These are phyloP conservation scores for Gracilaria caudata DNA, from an alignment of 23 red algal genomes.

Conservation along the genomic window DNA sequence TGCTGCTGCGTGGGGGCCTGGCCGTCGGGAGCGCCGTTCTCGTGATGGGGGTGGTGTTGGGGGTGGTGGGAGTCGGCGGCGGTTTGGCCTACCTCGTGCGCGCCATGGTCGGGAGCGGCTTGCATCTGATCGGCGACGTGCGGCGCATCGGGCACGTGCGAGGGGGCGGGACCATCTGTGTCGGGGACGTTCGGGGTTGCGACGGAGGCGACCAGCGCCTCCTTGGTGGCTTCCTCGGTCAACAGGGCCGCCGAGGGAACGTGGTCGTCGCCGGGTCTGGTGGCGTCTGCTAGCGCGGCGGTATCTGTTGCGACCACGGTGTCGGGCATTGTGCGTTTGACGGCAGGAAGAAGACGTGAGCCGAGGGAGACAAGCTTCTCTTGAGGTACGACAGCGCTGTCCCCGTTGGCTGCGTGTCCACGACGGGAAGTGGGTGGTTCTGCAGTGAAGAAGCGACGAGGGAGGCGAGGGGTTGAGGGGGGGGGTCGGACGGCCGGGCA, in stretches of 20 bases:
- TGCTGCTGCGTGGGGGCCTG: conserved; percentile 24
- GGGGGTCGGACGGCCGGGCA: not conserved
- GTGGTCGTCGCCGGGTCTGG: conserved; percentile 20
- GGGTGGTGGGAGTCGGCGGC: conserved; percentile 16
- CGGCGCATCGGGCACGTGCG: conserved; percentile 18
- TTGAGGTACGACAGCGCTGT: conserved; percentile 40
- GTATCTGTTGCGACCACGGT: conserved; percentile 34
- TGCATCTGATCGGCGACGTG: conserved; percentile 25
- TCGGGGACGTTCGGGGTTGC: conserved; percentile 35
- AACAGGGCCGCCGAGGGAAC: conserved; percentile 35
- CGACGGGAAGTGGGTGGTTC: not conserved
- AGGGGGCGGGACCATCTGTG: conserved; percentile 35
- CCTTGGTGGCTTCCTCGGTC: conserved; percentile 36
- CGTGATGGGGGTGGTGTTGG: conserved; percentile 1
- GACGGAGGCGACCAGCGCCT: conserved; percentile 29
- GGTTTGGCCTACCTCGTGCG: conserved; percentile 22
- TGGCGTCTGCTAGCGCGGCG: conserved; percentile 11
- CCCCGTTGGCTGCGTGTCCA: conserved; percentile 42
- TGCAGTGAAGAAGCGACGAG: not conserved
- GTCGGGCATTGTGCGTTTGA: conserved; percentile 8
- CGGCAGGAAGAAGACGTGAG: conserved; percentile 8
- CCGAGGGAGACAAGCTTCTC: not conserved
- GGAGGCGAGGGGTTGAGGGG: not conserved
- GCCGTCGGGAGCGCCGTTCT: conserved; percentile 37
- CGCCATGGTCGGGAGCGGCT: conserved; percentile 13